A percentile compares a stretch with the other conserved stretches of the same genome.
These are phyloP conservation scores for Wickerhamiella cacticola DNA, from an alignment of 805 yeast species.

Conservation along the genomic window DNA sequence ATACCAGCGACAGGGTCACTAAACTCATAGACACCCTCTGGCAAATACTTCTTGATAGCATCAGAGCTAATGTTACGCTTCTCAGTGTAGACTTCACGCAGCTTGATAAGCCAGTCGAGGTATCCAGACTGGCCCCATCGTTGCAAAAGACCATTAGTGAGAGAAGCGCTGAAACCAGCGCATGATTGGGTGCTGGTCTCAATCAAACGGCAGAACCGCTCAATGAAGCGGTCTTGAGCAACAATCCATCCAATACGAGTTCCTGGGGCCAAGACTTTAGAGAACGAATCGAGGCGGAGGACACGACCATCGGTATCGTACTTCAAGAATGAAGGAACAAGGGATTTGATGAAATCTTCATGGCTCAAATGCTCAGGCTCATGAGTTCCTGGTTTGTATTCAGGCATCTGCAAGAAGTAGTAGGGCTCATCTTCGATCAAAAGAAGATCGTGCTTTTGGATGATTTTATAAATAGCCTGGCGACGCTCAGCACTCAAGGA, in stretches of 20 bases:
- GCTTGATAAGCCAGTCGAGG: conserved; percentile 76
- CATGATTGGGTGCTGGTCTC: conserved; percentile 76
- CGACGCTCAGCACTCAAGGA: conserved; percentile 70
- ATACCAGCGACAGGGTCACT: conserved; percentile 41
- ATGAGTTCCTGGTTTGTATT: conserved; percentile 36
- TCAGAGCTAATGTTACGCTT: conserved; percentile 83
- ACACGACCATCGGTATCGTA: conserved; percentile 83
- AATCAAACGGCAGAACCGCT: conserved; percentile 55
- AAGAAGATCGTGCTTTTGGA: conserved; percentile 73
- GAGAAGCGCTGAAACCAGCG: conserved; percentile 66
- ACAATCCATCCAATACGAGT: conserved; percentile 81
- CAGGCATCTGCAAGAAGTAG: conserved; percentile 89
- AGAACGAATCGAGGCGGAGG: conserved; percentile 75
- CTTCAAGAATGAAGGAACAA: conserved; percentile 65
- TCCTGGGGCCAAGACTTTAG: conserved; percentile 90
- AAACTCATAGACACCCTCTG: conserved; percentile 30
- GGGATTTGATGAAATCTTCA: conserved; percentile 50
- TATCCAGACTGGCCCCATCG: conserved; percentile 89
- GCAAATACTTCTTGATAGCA: conserved; percentile 50
- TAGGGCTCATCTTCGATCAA: conserved; percentile 95
- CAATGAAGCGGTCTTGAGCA: conserved; percentile 52
- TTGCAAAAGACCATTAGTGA: conserved; percentile 56
- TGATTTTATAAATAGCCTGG: conserved; percentile 57
- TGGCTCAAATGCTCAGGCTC: conserved; percentile 31
- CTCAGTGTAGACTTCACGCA: conserved; percentile 60